phyloP scores from a whole-genome alignment of 1,284 basidiomycete species.

The Ceratobasidium sp. region DNA sequence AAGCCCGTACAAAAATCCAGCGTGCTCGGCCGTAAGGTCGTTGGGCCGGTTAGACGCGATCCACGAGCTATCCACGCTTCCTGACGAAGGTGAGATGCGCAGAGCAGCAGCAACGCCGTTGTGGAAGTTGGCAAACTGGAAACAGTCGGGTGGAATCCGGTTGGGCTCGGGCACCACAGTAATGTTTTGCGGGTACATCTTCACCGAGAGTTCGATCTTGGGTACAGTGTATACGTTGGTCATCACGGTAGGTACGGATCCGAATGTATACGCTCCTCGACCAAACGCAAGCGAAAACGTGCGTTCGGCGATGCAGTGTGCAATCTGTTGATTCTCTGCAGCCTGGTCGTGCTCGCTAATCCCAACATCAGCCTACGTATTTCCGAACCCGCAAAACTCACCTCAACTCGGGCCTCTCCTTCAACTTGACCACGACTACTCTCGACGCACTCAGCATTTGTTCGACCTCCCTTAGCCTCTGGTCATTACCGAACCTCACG shows the following conservation, averaged over 20 bases:
- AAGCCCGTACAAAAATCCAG: slow-evolving; percentile 92
- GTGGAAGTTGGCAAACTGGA: slow-evolving; percentile 96
- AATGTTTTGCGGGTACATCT: slow-evolving; percentile 75
- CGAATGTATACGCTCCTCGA: slow-evolving; percentile 88
- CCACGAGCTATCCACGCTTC: slow-evolving; percentile 88
- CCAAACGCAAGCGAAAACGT: slow-evolving; percentile 88
- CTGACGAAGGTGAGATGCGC: slow-evolving; percentile 80
- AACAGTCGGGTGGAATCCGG: slow-evolving; percentile 69
- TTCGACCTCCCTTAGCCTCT: slow-evolving; percentile 85
- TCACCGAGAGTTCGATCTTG: slow-evolving; percentile 80
- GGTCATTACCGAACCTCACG: slow-evolving; percentile 87
- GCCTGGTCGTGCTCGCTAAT: slow-evolving; percentile 80
- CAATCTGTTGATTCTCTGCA: slow-evolving; percentile 83
- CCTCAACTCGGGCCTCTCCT: slow-evolving; percentile 79
- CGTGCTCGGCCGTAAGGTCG: slow-evolving; percentile 89
- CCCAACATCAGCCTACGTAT: slow-evolving; percentile 22
- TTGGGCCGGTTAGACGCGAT: slow-evolving; percentile 92
- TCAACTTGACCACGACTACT: slow-evolving; percentile 70
- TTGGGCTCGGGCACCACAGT: slow-evolving; percentile 67
- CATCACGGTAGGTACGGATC: slow-evolving; percentile 73
- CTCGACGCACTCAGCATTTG: slow-evolving; percentile 85
- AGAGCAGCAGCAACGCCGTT: slow-evolving; percentile 95
- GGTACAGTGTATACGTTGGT: slow-evolving; percentile 83
- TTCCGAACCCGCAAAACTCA: slow-evolving; percentile 55
- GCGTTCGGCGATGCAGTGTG: slow-evolving; percentile 80